Percentiles rank a stretch among this genome's conserved stretches.
Evolutionary conservation across 2,329 filamentous ascomycete genomes (phyloP).

Genomic region (Phialemoniopsis sp.): DNA sequence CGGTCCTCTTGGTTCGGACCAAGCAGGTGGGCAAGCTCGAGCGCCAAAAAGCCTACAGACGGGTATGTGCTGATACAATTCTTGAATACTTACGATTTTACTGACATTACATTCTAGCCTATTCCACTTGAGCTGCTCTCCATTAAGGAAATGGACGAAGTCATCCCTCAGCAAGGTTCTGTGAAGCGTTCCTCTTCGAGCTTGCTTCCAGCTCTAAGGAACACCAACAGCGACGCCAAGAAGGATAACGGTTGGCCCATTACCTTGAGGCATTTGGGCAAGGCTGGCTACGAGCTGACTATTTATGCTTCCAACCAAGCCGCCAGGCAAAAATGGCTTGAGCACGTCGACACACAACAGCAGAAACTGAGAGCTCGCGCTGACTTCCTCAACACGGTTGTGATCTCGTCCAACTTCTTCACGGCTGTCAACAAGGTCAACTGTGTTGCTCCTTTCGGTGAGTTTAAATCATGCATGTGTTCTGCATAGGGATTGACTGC

Average conservation of each 20-base stretch:
- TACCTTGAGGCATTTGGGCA: constrained; percentile 92
- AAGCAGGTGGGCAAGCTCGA: constrained; percentile 92
- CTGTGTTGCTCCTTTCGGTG: constrained; percentile 88
- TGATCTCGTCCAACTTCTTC: constrained; percentile 58
- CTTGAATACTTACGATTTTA: not conserved
- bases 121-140: constrained; percentile 91
- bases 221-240: constrained; percentile 47
- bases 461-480: constrained; percentile 21
- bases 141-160: constrained; percentile 95
- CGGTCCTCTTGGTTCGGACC: constrained; percentile 83
- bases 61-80: constrained; percentile 32
- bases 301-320: constrained; percentile 83
- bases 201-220: constrained; percentile 58
- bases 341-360: constrained; percentile 90
- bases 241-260: constrained; percentile 82
- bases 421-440: constrained; percentile 77
- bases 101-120: constrained; percentile 45
- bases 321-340: constrained; percentile 92
- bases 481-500: constrained; percentile 4
- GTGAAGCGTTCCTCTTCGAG: constrained; percentile 87
- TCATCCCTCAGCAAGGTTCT: constrained; percentile 75
- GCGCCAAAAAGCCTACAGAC: constrained; percentile 90
- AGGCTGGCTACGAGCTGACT: constrained; percentile 89
- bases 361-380: constrained; percentile 81
- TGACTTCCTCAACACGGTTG: constrained; percentile 78